A percentile compares a stretch with the other conserved stretches of the same genome.
phyloP scores from a whole-genome alignment of 2,329 filamentous ascomycete species.

The Myriosclerotinia scirpicola region DNA sequence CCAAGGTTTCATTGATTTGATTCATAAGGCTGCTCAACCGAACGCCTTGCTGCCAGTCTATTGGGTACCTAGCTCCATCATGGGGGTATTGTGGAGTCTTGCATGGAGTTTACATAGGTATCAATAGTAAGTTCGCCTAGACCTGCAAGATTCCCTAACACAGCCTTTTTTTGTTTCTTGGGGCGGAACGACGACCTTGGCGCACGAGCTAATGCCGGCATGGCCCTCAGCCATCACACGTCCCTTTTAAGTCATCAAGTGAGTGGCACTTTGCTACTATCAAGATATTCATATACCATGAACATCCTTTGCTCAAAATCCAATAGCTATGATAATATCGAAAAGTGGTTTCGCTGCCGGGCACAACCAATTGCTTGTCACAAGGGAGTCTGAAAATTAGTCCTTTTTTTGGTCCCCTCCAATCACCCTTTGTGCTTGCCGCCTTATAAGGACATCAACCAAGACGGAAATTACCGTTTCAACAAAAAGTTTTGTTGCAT shows the following conservation, averaged over 20 bases:
- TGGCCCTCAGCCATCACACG: not conserved
- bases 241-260: conserved; percentile 18
- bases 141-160: conserved; percentile 11
- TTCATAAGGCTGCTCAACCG: not conserved
- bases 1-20: conserved; percentile 4
- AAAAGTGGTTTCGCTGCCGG: not conserved
- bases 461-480: conserved; percentile 16
- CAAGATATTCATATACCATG: not conserved
- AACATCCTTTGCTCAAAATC: conserved; percentile 2
- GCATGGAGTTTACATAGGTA: conserved; percentile 16
- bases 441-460: conserved; percentile 10
- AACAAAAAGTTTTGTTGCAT: conserved; percentile 24
- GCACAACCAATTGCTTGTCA: not conserved
- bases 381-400: not conserved
- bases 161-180: conserved; percentile 5
- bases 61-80: not conserved
- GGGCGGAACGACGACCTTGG: not conserved
- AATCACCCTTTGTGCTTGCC: conserved; percentile 10
- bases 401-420: not conserved
- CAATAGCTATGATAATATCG: not conserved
- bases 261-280: not conserved
- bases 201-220: conserved; percentile 21
- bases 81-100: not conserved
- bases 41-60: not conserved
- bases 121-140: conserved; percentile 11